Percentiles rank a stretch among this genome's conserved stretches.
phyloP scores from a whole-genome alignment of 2,329 filamentous ascomycete genomes.

The Venturia asperata region DNA sequence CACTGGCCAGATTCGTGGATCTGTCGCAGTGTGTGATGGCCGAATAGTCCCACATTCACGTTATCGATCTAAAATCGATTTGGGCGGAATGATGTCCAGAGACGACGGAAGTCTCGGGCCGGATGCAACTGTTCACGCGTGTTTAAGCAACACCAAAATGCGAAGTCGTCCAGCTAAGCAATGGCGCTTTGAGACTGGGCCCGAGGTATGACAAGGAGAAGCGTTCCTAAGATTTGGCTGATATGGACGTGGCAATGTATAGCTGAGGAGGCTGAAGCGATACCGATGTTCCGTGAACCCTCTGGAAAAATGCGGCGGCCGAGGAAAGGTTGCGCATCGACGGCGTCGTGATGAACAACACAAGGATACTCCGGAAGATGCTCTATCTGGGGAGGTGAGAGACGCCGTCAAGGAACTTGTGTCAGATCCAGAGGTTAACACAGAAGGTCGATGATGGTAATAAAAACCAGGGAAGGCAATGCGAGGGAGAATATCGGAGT shows the following conservation, averaged over 20 bases:
- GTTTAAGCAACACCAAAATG: constrained; percentile 10
- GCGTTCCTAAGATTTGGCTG: neutral
- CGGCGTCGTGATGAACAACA: neutral
- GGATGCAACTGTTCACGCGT: neutral
- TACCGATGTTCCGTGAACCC: constrained; percentile 10
- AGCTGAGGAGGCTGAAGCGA: constrained; percentile 3
- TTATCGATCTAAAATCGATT: constrained; percentile 13
- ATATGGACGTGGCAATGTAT: constrained; percentile 8
- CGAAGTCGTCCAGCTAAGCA: neutral
- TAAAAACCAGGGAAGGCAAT: neutral
- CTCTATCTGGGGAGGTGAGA: neutral
- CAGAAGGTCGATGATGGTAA: constrained; percentile 4
- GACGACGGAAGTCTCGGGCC: neutral
- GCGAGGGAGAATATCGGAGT: constrained; percentile 7
- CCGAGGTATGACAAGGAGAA: neutral
- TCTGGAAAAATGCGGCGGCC: constrained; percentile 10
- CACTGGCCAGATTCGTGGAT: constrained; percentile 15
- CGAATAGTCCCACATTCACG: neutral
- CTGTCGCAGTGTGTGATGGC: neutral
- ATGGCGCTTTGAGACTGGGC: neutral
- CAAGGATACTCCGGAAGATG: neutral
- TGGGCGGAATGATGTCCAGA: constrained; percentile 10
- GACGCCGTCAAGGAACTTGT: neutral
- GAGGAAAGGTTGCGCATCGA: neutral
- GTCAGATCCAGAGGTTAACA: constrained; percentile 1